These are phyloP conservation scores for Podaxis rugospora DNA, from an alignment of 768 basidiomycete species.

Conservation along the genomic window DNA sequence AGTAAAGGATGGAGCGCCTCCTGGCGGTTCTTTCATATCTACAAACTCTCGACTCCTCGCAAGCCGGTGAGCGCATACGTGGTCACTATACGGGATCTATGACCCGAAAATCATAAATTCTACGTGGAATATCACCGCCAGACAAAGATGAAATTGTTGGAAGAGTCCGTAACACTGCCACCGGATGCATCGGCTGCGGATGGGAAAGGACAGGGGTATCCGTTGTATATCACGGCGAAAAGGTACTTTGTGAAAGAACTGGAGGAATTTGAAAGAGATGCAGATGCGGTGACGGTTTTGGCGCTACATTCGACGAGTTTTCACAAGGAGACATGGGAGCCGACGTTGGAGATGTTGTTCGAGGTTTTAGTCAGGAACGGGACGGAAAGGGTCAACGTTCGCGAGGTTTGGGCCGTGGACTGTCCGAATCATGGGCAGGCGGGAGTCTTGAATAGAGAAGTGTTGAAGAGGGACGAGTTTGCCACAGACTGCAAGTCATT, in stretches of 20 bases:
- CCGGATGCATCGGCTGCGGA: slow-evolving; percentile 5
- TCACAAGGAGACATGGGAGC: slow-evolving; percentile 74
- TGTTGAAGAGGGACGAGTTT: slow-evolving; percentile 39
- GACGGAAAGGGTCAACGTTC: slow-evolving; percentile 29
- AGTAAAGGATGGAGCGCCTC: background rate
- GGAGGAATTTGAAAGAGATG: slow-evolving; percentile 24
- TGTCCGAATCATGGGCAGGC: slow-evolving; percentile 73
- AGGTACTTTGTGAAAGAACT: slow-evolving; percentile 46
- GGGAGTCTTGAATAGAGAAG: slow-evolving; percentile 45
- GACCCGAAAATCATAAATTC: background rate
- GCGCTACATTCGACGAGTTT: slow-evolving; percentile 70
- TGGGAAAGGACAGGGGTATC: slow-evolving; percentile 24
- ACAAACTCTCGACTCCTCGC: background rate
- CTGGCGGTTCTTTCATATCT: background rate
- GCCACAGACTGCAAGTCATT: slow-evolving; percentile 39
- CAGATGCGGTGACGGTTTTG: slow-evolving; percentile 49
- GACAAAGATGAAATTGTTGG: background rate
- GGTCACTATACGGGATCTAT: background rate
- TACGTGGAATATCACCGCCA: background rate
- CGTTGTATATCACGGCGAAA: slow-evolving; percentile 51
- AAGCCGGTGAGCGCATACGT: background rate
- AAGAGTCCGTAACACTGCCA: slow-evolving; percentile 9
- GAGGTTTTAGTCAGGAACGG: slow-evolving; percentile 17
- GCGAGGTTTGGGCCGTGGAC: slow-evolving; percentile 66
- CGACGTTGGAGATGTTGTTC: slow-evolving; percentile 49